Base-by-base conservation (phyloP, 2,329 filamentous ascomycete genomes). In the Fusarium virguliforme region DNA sequence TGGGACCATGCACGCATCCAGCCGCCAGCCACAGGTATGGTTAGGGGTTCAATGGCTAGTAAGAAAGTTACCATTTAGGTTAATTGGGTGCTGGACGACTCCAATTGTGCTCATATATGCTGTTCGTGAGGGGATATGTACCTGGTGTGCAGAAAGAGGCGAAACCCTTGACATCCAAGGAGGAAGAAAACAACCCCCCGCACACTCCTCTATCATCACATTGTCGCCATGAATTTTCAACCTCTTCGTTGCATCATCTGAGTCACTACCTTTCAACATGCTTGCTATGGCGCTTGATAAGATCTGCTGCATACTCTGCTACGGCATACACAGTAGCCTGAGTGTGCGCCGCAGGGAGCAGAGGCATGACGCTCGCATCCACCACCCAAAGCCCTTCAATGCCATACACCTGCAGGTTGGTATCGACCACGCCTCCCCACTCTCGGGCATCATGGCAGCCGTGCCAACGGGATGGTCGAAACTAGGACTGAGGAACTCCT, bases 391-490 rank as follows among this genome's bases (percentile, higher is more conserved):
- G 56, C 6, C 62, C 62, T 26, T 54, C 26, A 26, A 67, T 56
- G 5, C 65, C 72, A 65, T 87, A 84, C 2, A 89, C 86, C 63
- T 81, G 83, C 3, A 88, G 79, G 37, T 70, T 37, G 1, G 82
- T 69, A 61, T 85, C 82, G 0, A 87, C 85, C 12, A 87, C 86
- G 3, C 85, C 86, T 1, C 85, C 86, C 3, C 84, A 78, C 30
- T 83, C 81, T 12, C 81, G 77, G 3, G 80, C 79, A 87, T 82
- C 85, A 88, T 88, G 4, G 86, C 81, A 3, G 83, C 81, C 0
- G 85, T 86, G 3, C 85, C 85, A 26, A 83, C 78, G 0, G 83
- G 80, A 70, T 88, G 86, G 60, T 79, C 60, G 58, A 75, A 55
- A 37, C 70, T 77, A 0, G 76, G 61, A 15, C 37, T 62, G 8